A percentile compares a stretch with the other conserved stretches of the same genome.
These are phyloP conservation scores for Phellinidium pouzarii DNA, from an alignment of 1,284 basidiomycete species.

Conservation along the genomic window DNA sequence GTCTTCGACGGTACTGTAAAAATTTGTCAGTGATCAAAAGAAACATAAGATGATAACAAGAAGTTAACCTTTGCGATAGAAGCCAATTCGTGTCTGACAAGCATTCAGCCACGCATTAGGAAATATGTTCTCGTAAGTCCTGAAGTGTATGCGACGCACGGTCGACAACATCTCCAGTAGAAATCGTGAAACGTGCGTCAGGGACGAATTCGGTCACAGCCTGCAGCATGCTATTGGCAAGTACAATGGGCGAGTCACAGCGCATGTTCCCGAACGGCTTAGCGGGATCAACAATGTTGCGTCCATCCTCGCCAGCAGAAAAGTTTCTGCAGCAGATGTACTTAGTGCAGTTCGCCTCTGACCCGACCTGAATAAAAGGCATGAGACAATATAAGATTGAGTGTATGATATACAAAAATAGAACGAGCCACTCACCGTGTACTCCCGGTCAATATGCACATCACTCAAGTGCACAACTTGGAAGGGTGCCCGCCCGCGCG, in stretches of 20 bases:
- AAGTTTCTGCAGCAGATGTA: conserved; percentile 53
- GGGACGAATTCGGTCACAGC: conserved; percentile 33
- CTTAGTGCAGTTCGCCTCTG: conserved; percentile 50
- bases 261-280: conserved; percentile 39
- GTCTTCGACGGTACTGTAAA: conserved; percentile 12
- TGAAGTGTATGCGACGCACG: conserved; percentile 31
- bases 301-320: conserved; percentile 16
- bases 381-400: neutral
- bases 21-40: neutral
- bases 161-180: conserved; percentile 58
- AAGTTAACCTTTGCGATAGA: conserved; percentile 37
- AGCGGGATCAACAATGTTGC: conserved; percentile 33
- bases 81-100: conserved; percentile 40
- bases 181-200: conserved; percentile 44
- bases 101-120: neutral
- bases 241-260: conserved; percentile 41
- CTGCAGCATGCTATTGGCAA: conserved; percentile 47
- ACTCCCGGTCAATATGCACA: conserved; percentile 46
- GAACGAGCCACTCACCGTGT: conserved; percentile 32
- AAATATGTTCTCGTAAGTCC: neutral
- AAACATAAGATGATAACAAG: no score
- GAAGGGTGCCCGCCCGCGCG: conserved; percentile 29
- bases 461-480: conserved; percentile 49
- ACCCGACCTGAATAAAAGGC: conserved; percentile 33
- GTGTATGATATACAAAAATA: neutral